These are phyloP conservation scores for Mikania micrantha DNA, from an alignment of 129 eudicot species.

Conservation along the genomic window DNA sequence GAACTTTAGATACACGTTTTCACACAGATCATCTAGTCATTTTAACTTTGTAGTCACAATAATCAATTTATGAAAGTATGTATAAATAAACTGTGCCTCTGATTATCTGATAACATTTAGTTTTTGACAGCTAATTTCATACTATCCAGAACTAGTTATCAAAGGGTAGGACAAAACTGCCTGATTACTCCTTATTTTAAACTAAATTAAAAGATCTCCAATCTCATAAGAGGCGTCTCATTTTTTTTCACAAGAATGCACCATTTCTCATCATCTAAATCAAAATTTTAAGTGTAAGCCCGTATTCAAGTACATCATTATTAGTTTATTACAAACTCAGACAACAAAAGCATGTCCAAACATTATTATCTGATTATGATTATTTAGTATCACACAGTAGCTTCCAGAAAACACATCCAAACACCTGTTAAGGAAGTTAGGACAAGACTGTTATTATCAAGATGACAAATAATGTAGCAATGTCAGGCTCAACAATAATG, in stretches of 20 bases:
- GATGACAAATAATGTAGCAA: not conserved
- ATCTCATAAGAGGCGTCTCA: not conserved
- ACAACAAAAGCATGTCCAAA: constrained; percentile 1
- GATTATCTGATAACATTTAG: not conserved
- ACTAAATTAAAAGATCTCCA: not conserved
- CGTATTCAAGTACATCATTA: not conserved
- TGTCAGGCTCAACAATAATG: not conserved
- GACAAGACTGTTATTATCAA: too few species aligned
- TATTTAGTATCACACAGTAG: not conserved
- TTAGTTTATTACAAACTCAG: not conserved
- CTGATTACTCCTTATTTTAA: not conserved
- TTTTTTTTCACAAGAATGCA: not conserved
- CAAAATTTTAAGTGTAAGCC: not conserved
- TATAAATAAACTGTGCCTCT: not conserved
- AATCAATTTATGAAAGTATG: not conserved
- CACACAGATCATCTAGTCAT: not conserved
- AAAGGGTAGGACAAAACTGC: not conserved
- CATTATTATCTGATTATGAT: not conserved
- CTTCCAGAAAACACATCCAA: not conserved
- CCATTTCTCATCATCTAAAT: not conserved
- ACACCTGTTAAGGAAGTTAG: not conserved
- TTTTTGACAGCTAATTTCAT: not conserved
- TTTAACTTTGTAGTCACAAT: not conserved
- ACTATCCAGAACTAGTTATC: not conserved
- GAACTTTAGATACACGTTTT: not conserved